phyloP scores from a whole-genome alignment of 2,329 filamentous ascomycete genomes.

The Samsoniella hepiali region DNA sequence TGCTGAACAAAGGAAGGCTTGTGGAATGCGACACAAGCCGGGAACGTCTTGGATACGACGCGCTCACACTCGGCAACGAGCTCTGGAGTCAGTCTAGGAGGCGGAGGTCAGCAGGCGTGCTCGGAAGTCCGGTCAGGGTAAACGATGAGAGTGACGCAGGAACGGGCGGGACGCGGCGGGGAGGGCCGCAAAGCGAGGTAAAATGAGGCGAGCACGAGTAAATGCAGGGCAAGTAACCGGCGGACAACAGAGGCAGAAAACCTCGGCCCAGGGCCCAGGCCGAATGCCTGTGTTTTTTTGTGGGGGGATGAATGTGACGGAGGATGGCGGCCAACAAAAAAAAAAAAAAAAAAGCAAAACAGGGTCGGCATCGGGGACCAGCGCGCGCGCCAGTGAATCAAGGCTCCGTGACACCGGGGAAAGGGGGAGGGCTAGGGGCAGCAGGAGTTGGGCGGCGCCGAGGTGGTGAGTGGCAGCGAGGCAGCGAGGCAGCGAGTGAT shows the following conservation, averaged over 20 bases:
- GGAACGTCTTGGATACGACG: conserved; percentile 58
- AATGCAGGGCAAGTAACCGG: conserved; percentile 16
- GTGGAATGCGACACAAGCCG: conserved; percentile 60
- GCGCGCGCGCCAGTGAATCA: background rate
- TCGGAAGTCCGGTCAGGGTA: background rate
- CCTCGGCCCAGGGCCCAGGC: conserved; percentile 12
- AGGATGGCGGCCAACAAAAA: background rate
- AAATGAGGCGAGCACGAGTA: conserved; percentile 5
- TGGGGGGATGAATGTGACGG: conserved; percentile 11
- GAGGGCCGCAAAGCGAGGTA: conserved; percentile 3
- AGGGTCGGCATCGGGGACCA: background rate
- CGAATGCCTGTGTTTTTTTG: conserved; percentile 4
- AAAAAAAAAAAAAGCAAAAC: background rate
- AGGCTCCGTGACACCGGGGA: background rate
- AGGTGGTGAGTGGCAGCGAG: background rate
- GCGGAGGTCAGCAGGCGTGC: conserved; percentile 24
- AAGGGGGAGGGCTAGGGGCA: background rate
- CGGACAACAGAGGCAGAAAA: conserved; percentile 4
- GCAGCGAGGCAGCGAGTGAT: background rate
- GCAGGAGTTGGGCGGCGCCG: background rate
- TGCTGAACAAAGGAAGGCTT: conserved; percentile 61
- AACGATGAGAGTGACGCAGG: background rate
- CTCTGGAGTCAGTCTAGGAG: conserved; percentile 50
- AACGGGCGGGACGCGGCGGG: background rate
- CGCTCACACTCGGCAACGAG: conserved; percentile 58